Conservation (phyloP, 2,329 filamentous ascomycete genomes). For the Penicillium sp. region DNA sequence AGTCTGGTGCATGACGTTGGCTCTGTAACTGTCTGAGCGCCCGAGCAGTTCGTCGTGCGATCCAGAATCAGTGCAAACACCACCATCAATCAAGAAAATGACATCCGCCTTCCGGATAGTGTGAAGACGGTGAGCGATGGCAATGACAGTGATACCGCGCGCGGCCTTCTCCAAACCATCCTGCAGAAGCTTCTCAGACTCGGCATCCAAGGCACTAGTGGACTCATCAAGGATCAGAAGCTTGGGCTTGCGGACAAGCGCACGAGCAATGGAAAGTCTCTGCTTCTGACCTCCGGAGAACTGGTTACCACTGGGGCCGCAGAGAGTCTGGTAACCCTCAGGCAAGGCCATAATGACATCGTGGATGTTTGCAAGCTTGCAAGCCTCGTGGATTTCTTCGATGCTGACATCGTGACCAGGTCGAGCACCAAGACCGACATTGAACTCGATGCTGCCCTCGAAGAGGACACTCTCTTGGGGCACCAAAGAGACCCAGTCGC, state of each 20-base stretch:
- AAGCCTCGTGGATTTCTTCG: conserved; percentile 66
- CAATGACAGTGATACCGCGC: conserved; percentile 40
- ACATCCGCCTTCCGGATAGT: conserved; percentile 69
- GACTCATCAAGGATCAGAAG: conserved; percentile 63
- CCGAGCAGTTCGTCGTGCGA: conserved; percentile 61
- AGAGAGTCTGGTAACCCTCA: conserved; percentile 57
- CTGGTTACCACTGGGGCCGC: conserved; percentile 55
- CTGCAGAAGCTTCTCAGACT: conserved; percentile 53
- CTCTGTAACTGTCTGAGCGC: conserved; percentile 42
- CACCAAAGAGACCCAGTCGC: conserved; percentile 49
- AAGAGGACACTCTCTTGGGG: conserved; percentile 52
- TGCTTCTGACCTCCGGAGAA: conserved; percentile 61
- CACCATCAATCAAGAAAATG: conserved; percentile 75
- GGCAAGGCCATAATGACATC: conserved; percentile 65
- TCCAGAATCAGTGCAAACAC: conserved; percentile 64
- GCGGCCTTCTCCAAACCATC: conserved; percentile 39
- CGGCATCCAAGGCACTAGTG: conserved; percentile 60
- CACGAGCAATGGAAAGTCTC: conserved; percentile 59
- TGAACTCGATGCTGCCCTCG: conserved; percentile 51
- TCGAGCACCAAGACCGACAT: conserved; percentile 47
- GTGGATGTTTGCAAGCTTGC: conserved; percentile 69
- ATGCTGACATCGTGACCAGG: conserved; percentile 58
- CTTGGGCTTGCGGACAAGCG: conserved; percentile 56
- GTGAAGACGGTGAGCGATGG: conserved; percentile 45
- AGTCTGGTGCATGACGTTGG: conserved; percentile 42